Conservation (phyloP, 257 asterid genomes). For the Leonotis leonurus region DNA sequence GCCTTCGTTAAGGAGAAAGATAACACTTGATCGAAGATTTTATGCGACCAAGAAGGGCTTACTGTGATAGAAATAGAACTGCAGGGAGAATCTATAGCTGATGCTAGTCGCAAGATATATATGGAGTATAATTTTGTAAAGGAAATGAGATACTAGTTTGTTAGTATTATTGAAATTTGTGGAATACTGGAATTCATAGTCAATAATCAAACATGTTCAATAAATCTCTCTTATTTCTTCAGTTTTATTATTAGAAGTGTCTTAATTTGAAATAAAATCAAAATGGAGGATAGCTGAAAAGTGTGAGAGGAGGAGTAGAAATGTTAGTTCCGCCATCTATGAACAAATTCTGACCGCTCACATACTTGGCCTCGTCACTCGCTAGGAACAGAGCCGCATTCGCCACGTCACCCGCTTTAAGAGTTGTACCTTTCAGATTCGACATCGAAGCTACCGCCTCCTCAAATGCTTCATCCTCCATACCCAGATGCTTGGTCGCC, state of each 20-base stretch:
- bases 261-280: not conserved
- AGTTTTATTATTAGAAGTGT: no score
- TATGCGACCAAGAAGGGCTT: no score
- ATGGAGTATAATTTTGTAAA: no score
- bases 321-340: conserved; percentile 47
- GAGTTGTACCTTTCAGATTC: conserved; percentile 33
- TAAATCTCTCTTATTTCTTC: no score
- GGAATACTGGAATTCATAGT: no score
- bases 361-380: conserved; percentile 41
- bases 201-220: no score
- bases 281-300: conserved; percentile 24
- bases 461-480: conserved; percentile 28
- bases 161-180: no score
- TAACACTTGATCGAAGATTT: no score
- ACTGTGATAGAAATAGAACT: no score
- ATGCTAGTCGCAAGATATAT: no score
- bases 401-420: conserved; percentile 39
- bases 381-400: conserved; percentile 48
- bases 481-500: conserved; percentile 14
- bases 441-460: not conserved
- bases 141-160: no score
- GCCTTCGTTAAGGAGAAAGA: not conserved
- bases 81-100: no score
- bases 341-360: conserved; percentile 51
- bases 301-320: conserved; percentile 13